A percentile compares a stretch with the other conserved stretches of the same genome.
phyloP scores from a whole-genome alignment of 345 rosid genomes.

The Geranium brycei region DNA sequence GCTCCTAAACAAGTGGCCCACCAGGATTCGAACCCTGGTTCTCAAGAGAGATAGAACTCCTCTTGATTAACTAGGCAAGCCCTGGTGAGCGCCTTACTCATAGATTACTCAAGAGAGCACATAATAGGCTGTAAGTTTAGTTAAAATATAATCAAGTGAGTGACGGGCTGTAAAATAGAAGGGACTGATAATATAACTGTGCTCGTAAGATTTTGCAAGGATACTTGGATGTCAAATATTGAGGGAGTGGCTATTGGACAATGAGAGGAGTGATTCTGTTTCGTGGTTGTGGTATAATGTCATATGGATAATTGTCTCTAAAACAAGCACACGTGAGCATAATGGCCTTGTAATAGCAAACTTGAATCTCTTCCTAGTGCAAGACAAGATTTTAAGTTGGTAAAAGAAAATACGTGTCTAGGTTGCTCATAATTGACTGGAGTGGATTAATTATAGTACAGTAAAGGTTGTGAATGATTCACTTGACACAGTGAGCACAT shows the following conservation, averaged over 20 bases:
- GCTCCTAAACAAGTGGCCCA: too few relatives aligned
- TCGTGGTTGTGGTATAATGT: not conserved
- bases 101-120: not conserved
- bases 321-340: not conserved
- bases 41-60: too few relatives aligned
- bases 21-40: too few relatives aligned
- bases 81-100: not conserved
- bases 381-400: not conserved
- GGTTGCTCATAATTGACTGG: not conserved
- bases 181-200: not conserved
- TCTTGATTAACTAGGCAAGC: too few relatives aligned
- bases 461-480: not conserved
- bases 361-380: not conserved
- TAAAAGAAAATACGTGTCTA: too few relatives aligned
- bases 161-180: too few relatives aligned
- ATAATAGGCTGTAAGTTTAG: not conserved
- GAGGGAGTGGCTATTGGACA: not conserved
- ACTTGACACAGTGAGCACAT: not conserved
- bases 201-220: not conserved
- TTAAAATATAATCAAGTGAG: too few relatives aligned
- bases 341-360: not conserved
- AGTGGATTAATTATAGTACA: not conserved
- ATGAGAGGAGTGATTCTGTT: too few relatives aligned
- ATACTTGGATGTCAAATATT: not conserved
- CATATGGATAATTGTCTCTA: not conserved